Conservation (phyloP, 495 filamentous ascomycete species). For the Penicillium maclennaniae region DNA sequence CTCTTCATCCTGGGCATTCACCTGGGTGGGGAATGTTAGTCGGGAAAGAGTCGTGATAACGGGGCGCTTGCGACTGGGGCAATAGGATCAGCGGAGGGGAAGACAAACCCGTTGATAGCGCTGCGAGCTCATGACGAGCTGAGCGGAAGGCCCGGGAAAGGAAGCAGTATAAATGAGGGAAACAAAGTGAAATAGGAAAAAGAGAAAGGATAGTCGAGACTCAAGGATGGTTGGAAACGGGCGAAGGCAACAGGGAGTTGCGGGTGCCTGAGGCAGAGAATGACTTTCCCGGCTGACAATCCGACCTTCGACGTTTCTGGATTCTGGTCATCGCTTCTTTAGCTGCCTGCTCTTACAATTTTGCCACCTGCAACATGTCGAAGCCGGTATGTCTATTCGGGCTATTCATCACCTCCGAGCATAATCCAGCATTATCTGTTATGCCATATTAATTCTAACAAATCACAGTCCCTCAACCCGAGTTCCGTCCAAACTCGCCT, state of each 20-base stretch:
- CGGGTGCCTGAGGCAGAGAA: conserved; percentile 17
- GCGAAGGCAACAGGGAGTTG: conserved; percentile 17
- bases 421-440: conserved; percentile 1
- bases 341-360: background rate
- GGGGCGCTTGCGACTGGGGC: conserved; percentile 8
- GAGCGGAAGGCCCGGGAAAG: conserved; percentile 26
- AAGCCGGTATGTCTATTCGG: conserved; percentile 22
- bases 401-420: background rate
- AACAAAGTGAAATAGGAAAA: conserved; percentile 14
- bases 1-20: conserved; percentile 51
- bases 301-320: background rate
- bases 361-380: conserved; percentile 22
- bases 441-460: conserved; percentile 6
- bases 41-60: conserved; percentile 7
- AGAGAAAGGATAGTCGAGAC: conserved; percentile 12
- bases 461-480: conserved; percentile 34
- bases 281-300: conserved; percentile 1
- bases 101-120: conserved; percentile 78
- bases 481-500: conserved; percentile 58
- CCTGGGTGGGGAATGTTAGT: conserved; percentile 39
- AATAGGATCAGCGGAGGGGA: conserved; percentile 24
- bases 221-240: conserved; percentile 10
- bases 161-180: conserved; percentile 20
- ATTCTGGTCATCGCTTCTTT: background rate
- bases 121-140: conserved; percentile 69